Evolutionary conservation across 2,329 filamentous ascomycete species (phyloP), one percentile per base, ranked within the genome.

Genomic region (Botrytis aclada): DNA sequence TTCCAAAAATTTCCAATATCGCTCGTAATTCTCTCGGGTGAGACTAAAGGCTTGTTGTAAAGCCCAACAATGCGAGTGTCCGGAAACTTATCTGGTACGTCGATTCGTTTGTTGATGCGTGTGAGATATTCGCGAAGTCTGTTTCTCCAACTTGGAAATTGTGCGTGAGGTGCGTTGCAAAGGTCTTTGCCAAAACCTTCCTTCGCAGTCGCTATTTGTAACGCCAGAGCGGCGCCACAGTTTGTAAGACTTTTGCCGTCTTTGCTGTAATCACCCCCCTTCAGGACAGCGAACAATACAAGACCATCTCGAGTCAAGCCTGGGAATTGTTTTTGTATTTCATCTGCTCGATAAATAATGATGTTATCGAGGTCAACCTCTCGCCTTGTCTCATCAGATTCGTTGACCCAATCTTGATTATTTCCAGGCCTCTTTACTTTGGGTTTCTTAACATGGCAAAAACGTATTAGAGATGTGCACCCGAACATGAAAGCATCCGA

Each of bases 401-500:
- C 86, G 79, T 95, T 93, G 5, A 92, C 25, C 34, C 63, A 22
- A 12, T 51, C 14, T 37, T 37, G 12, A 37, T 67, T 39, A 8
- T 54, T 29, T 20, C 22, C 32, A 54, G 25, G 25, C 16, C n/a
- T 67, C 32, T 54, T 67, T 6, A 29, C 25, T 39, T 39, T 54
- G 34, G 8, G 6, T 20, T 66, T 54, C 22, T 67, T 18, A 20
- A 54, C 86, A 0, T 92, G 92, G 89, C 93, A 97, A 78, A 93
- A 94, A 66, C 93, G 88, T 61, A 97, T 83, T 0, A 92, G 94
- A 47, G 88, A 83, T 0, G 88, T 90, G 75, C 93, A 95, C 1
- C 95, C 95, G 83, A 98, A 98, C 95, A 98, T 97, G 79, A 97
- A 88, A 1, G 95, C 95, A 81, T 98, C 95, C 56, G 97, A 94